phyloP scores from a whole-genome alignment of 139 green algal genomes.

The Chlamydomonas sp. region DNA sequence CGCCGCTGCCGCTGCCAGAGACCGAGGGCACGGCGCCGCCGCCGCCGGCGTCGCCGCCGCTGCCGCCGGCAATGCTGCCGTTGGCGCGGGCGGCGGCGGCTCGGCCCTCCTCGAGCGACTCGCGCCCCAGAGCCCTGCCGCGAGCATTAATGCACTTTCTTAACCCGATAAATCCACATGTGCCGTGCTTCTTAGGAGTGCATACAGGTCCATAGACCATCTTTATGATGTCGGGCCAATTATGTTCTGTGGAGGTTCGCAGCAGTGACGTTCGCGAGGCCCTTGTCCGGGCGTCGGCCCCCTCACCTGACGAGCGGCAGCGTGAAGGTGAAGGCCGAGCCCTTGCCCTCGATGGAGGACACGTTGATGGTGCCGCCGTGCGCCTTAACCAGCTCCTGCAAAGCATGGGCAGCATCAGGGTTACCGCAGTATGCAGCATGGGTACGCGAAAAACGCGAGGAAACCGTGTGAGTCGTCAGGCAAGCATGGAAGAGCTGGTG shows the following conservation, averaged over 20 bases:
- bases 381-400: slow-evolving; percentile 58
- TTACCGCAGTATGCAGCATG: too few species aligned
- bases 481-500: too few species aligned
- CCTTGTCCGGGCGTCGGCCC: neutral
- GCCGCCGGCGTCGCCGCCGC: neutral
- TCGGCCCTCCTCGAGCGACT: slow-evolving; percentile 22
- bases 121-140: slow-evolving; percentile 18
- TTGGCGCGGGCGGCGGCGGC: neutral
- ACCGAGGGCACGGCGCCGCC: neutral
- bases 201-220: too few species aligned
- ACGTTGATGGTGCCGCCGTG: slow-evolving; percentile 60
- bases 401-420: too few species aligned
- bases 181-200: neutral
- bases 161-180: neutral
- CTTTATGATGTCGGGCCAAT: neutral
- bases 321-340: slow-evolving; percentile 57
- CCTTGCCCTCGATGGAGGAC: slow-evolving; percentile 44
- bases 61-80: neutral
- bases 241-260: neutral
- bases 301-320: slow-evolving; percentile 36
- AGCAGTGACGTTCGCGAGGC: neutral
- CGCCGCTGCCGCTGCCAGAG: neutral
- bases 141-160: neutral
- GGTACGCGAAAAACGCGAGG: too few species aligned
- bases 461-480: too few species aligned